These are phyloP conservation scores for Sarcomyxa edulis DNA, from an alignment of 768 basidiomycete genomes.

Conservation along the genomic window DNA sequence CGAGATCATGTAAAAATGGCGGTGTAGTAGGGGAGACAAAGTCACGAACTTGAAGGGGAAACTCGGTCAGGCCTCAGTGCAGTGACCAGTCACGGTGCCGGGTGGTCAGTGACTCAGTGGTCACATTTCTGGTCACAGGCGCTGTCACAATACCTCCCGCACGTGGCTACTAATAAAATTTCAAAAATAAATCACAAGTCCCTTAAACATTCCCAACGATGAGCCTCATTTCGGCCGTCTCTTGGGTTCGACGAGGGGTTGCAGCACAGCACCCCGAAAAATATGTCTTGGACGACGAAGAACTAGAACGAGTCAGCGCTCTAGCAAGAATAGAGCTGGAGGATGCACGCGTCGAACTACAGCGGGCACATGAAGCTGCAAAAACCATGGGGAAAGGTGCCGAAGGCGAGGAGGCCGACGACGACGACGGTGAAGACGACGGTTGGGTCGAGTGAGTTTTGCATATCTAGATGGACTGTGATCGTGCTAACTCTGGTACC, in stretches of 20 bases:
- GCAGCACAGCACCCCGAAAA: conserved; percentile 71
- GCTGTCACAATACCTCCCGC: too few species aligned
- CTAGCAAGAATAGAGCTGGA: conserved; percentile 86
- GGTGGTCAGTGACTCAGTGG: too few species aligned
- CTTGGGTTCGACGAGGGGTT: conserved; percentile 82
- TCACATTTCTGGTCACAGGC: too few species aligned
- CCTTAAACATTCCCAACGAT: conserved; percentile 40
- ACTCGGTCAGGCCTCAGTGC: too few species aligned
- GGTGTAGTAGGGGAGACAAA: too few species aligned
- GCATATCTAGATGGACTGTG: conserved; percentile 10
- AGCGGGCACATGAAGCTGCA: conserved; percentile 74
- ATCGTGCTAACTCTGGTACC: conserved; percentile 11
- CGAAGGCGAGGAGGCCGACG: conserved; percentile 63
- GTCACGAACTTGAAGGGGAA: too few species aligned
- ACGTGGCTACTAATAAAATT: too few species aligned
- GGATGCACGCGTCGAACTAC: conserved; percentile 81
- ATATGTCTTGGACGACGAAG: conserved; percentile 87
- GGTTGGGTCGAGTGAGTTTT: conserved; percentile 86
- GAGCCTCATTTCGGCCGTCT: conserved; percentile 67
- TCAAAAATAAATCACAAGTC: not conserved
- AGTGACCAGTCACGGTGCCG: too few species aligned
- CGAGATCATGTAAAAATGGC: too few species aligned
- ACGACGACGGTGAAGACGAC: conserved; percentile 42
- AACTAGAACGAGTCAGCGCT: conserved; percentile 84
- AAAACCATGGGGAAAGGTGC: conserved; percentile 63